phyloP scores from a whole-genome alignment of 495 filamentous ascomycete genomes.

The Tuber aestivum region DNA sequence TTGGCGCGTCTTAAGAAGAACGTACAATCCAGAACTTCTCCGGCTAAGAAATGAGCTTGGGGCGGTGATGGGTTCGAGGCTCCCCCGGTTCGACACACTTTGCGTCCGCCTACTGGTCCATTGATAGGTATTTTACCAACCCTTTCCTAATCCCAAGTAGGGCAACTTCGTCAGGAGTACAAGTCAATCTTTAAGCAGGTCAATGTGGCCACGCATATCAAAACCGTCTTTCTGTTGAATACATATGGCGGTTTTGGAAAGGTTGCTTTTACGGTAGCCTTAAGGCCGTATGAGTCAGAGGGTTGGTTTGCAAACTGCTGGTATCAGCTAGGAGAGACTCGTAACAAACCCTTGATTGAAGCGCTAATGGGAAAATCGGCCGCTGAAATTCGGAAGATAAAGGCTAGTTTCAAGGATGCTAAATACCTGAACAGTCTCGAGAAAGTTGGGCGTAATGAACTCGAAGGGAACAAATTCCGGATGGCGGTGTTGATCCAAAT shows the following conservation, averaged over 20 bases:
- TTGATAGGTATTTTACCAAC: conserved; percentile 79
- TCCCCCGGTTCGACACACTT: neutral
- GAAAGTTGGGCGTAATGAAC: conserved; percentile 66
- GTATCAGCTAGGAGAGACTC: conserved; percentile 82
- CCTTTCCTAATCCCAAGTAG: conserved; percentile 75
- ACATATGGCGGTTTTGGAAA: conserved; percentile 68
- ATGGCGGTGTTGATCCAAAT: conserved; percentile 78
- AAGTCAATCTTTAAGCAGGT: conserved; percentile 81
- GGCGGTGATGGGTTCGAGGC: conserved; percentile 6
- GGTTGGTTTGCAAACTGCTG: conserved; percentile 98
- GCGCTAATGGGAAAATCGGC: conserved; percentile 83
- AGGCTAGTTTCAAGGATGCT: conserved; percentile 85
- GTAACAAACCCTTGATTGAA: conserved; percentile 86
- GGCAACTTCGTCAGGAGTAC: conserved; percentile 78
- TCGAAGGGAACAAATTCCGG: conserved; percentile 92
- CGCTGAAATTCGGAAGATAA: conserved; percentile 80
- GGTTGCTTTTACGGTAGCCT: conserved; percentile 78
- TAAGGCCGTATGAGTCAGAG: conserved; percentile 88
- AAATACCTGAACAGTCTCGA: conserved; percentile 79
- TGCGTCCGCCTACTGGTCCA: conserved; percentile 60
- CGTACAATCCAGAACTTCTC: conserved; percentile 19
- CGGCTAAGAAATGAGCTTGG: conserved; percentile 16
- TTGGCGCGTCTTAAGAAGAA: conserved; percentile 23
- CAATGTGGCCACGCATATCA: conserved; percentile 94
- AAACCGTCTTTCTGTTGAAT: conserved; percentile 65